Conservation (phyloP, 495 filamentous ascomycete genomes). For the Penicillium tannophilum region DNA sequence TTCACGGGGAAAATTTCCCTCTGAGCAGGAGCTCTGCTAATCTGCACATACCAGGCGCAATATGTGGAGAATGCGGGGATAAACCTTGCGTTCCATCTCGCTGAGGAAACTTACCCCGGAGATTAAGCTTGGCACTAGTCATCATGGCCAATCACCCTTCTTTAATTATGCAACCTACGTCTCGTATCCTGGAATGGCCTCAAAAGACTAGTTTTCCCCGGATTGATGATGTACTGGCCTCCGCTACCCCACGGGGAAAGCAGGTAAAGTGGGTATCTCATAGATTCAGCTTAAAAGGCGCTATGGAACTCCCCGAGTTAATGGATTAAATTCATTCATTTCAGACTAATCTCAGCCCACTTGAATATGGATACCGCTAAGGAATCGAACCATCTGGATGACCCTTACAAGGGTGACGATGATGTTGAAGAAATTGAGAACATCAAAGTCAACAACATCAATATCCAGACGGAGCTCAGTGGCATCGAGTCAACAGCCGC, state of each 20-base stretch:
- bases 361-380: conserved; percentile 11
- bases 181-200: neutral
- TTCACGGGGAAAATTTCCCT: neutral
- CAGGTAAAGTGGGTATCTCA: neutral
- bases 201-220: neutral
- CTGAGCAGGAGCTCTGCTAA: neutral
- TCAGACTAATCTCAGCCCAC: neutral
- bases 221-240: neutral
- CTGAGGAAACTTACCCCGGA: neutral
- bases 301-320: neutral
- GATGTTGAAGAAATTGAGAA: conserved; percentile 19
- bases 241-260: conserved; percentile 1
- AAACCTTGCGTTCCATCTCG: neutral
- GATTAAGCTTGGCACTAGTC: neutral
- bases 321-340: neutral
- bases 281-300: neutral
- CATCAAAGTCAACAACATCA: conserved; percentile 6
- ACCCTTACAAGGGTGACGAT: conserved; percentile 3
- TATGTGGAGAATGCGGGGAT: neutral
- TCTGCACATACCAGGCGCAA: neutral
- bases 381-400: neutral
- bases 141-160: neutral
- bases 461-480: conserved; percentile 13
- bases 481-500: conserved; percentile 21
- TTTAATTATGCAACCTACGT: neutral